Base-by-base conservation (phyloP, 163 green algal genomes). In the Chlorella variabilis region DNA sequence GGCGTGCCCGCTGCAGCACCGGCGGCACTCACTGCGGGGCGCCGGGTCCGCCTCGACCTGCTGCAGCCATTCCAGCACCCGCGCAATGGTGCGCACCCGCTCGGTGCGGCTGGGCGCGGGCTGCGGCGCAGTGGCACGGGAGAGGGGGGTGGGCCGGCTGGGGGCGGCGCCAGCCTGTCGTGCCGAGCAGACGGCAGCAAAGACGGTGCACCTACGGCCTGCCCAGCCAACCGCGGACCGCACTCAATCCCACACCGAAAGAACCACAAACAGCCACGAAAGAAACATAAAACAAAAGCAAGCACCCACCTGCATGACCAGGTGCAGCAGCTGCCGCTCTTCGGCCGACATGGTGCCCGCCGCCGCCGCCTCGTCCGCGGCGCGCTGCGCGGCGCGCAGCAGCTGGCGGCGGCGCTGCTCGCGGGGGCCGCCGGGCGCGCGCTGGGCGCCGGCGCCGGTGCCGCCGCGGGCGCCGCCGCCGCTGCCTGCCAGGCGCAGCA, bases 51-150 rank as follows among this genome's bases (percentile, higher is more conserved):
- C 73, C n/a, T 80, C 73, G 11, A 80, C 0, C n/a, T 48, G 15
- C 73, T 63, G 54, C 73, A 80, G 56, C 73, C 73, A 69, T 56
- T 70, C 73, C 38, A 80, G 56, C 73, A 80, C 73, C 2, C 38
- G n/a, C 2, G 73, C 41, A 5, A 80, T 70, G 36, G 56, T 23
- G 25, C 42, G 73, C 56, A 80, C 73, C 17, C 73, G 73, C 73
- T 80, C 56, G 1, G 59, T 56, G 18, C 73, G 73, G 56, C 56
- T 80, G 25, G 33, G 36, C 2, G 54, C 21, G 3, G 51, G 71
- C 71, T 79, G 71, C 67, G n/a, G 33, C 17, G 4, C 42, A 33
- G 23, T n/a, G 17, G 4, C 13, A 27, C 33, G 25, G 13, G 25
- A 34, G 25, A 9, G 20, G 7, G 51, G 65, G 18, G 0, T 17